Evolutionary conservation across 2,329 filamentous ascomycete genomes (phyloP).

Genomic region (Neonectria hederae): DNA sequence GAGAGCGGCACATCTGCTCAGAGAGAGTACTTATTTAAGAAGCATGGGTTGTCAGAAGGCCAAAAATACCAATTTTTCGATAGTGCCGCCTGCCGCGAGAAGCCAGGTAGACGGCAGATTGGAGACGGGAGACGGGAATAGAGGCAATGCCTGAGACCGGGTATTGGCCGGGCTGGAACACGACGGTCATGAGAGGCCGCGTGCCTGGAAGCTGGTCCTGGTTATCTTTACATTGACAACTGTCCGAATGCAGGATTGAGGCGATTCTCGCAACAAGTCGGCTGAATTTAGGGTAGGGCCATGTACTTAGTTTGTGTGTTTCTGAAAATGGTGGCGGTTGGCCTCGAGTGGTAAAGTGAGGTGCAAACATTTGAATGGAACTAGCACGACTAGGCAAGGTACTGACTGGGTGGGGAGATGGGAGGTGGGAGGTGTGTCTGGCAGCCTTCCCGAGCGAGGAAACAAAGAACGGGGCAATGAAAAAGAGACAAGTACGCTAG

Average conservation of each 20-base stretch:
- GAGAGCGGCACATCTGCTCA: constrained; percentile 31
- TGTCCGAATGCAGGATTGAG: constrained; percentile 12
- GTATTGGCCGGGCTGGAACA: constrained; percentile 33
- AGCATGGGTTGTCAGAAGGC: constrained; percentile 20
- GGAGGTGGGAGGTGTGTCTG: constrained; percentile 1
- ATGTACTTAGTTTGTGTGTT: neutral
- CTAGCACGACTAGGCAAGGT: neutral
- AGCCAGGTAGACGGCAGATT: constrained; percentile 3
- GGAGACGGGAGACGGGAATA: constrained; percentile 1
- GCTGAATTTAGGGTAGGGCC: neutral
- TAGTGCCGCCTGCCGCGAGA: constrained; percentile 11
- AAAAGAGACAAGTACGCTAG: constrained; percentile 21
- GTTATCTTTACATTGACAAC: constrained; percentile 21
- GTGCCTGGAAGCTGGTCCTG: constrained; percentile 22
- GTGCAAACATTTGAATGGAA: constrained; percentile 1
- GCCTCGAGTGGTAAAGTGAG: constrained; percentile 23
- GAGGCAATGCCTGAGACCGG: constrained; percentile 18
- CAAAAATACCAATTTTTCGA: constrained; percentile 19
- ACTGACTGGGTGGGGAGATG: too few species aligned
- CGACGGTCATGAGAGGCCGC: constrained; percentile 8
- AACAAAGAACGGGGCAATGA: constrained; percentile 25
- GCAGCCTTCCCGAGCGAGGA: constrained; percentile 5
- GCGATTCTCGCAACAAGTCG: constrained; percentile 9
- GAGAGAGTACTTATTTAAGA: constrained; percentile 18
- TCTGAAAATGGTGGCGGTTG: constrained; percentile 22